Percentiles rank a stretch among this genome's conserved stretches.
phyloP scores from a whole-genome alignment of 495 filamentous ascomycete genomes.

The Pyrenopolyporus hunteri region DNA sequence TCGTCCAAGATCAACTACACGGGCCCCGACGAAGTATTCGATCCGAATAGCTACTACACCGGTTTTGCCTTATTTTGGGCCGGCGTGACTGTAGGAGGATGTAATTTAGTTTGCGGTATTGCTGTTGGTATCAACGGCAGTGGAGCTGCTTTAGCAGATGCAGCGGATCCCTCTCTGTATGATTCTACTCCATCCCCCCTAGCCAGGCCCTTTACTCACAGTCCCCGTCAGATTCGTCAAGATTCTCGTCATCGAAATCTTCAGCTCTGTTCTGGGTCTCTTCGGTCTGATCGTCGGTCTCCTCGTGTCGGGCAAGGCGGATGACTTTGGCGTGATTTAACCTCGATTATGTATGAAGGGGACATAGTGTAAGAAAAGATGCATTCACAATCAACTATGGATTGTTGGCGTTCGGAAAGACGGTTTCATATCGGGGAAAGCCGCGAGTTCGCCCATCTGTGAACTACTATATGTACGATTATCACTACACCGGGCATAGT shows the following conservation, averaged over 20 bases:
- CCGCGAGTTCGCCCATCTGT: slow-evolving; percentile 30
- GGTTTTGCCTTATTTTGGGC: slow-evolving; percentile 97
- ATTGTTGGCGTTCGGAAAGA: slow-evolving; percentile 38
- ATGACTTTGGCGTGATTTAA: slow-evolving; percentile 67
- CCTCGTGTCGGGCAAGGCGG: slow-evolving; percentile 80
- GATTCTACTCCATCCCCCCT: slow-evolving; percentile 40
- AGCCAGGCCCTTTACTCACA: slow-evolving; percentile 31
- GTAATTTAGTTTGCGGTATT: slow-evolving; percentile 95
- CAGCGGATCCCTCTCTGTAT: slow-evolving; percentile 88
- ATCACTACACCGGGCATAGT: slow-evolving; percentile 19
- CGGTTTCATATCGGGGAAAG: slow-evolving; percentile 36
- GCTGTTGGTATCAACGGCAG: slow-evolving; percentile 98
- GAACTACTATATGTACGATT: slow-evolving; percentile 38
- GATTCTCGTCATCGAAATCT: slow-evolving; percentile 98
- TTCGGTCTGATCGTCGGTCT: slow-evolving; percentile 97
- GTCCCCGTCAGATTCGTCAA: slow-evolving; percentile 81
- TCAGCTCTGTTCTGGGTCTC: slow-evolving; percentile 96
- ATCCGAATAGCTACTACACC: slow-evolving; percentile 85
- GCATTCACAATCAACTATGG: slow-evolving; percentile 34
- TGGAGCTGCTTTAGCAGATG: slow-evolving; percentile 94
- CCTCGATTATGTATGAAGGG: slow-evolving; percentile 6
- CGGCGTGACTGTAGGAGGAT: slow-evolving; percentile 89
- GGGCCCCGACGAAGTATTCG: slow-evolving; percentile 66
- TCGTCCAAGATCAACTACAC: slow-evolving; percentile 79
- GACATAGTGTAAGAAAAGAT: slow-evolving; percentile 35